Percentiles rank a stretch among this genome's conserved stretches.
These are phyloP conservation scores for Erodium chrysanthum DNA, from an alignment of 441 rosid species.

Conservation along the genomic window DNA sequence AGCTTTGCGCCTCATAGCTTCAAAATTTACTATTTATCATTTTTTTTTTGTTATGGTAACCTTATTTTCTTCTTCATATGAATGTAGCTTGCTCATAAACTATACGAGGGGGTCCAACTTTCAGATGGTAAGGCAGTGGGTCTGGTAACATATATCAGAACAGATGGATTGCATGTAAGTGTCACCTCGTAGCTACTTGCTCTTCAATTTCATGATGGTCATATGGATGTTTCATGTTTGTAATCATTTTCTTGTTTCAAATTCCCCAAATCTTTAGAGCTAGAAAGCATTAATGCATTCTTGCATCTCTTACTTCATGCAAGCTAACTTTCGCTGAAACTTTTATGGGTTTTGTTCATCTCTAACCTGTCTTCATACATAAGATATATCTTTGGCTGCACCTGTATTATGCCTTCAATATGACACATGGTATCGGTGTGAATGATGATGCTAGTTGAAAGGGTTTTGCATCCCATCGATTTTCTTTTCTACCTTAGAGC, in stretches of 20 bases:
- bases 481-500: not conserved
- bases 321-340: not conserved
- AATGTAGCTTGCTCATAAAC: constrained; percentile 89
- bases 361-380: not conserved
- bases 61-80: constrained; percentile 6
- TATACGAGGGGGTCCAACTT: constrained; percentile 81
- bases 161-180: constrained; percentile 95
- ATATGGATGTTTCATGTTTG: not conserved
- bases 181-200: constrained; percentile 16
- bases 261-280: not conserved
- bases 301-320: not conserved
- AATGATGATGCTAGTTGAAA: not conserved
- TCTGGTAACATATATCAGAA: constrained; percentile 85
- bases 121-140: constrained; percentile 68
- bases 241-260: not conserved
- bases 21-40: not conserved
- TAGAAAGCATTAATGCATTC: not conserved
- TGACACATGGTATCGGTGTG: not conserved
- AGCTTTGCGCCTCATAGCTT: not conserved
- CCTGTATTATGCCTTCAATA: not conserved
- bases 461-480: not conserved
- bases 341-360: not conserved
- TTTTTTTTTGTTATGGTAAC: not conserved
- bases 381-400: not conserved
- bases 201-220: not conserved